Conservation (phyloP, 352 stramenopile genomes). For the Pythium myriotylum region DNA sequence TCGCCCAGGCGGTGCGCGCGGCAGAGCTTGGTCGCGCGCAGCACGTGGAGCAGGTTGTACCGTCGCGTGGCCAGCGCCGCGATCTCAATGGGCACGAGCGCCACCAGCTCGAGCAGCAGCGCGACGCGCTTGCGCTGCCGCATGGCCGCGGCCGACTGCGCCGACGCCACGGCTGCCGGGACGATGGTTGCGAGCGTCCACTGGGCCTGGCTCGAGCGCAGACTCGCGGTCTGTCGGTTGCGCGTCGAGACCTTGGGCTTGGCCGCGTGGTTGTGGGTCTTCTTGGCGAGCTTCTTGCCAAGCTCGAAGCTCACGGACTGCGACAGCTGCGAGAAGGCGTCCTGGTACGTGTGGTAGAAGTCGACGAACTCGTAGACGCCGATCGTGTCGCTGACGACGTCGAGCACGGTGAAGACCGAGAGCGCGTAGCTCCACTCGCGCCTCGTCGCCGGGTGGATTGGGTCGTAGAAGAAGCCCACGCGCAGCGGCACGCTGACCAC, state of each 20-base stretch:
- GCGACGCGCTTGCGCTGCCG: constrained; percentile 34
- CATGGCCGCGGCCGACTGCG: constrained; percentile 10
- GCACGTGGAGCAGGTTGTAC: constrained; percentile 63
- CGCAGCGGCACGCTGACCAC: constrained; percentile 61
- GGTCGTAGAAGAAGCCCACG: constrained; percentile 73
- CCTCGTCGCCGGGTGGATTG: constrained; percentile 27
- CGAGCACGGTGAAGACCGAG: constrained; percentile 38
- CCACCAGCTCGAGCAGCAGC: constrained; percentile 53
- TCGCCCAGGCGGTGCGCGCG: constrained; percentile 47
- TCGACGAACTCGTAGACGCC: constrained; percentile 45
- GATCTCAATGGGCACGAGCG: constrained; percentile 58
- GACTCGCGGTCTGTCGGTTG: constrained; percentile 26
- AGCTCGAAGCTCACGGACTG: constrained; percentile 45
- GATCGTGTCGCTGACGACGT: constrained; percentile 46
- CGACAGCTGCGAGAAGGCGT: constrained; percentile 42
- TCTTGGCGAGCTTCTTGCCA: constrained; percentile 50
- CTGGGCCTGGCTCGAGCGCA: constrained; percentile 29
- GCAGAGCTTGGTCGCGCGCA: constrained; percentile 62
- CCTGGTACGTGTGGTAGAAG: constrained; percentile 44
- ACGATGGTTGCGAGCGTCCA: constrained; percentile 57
- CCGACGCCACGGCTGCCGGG: constrained; percentile 15
- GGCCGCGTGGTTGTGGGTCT: constrained; percentile 23
- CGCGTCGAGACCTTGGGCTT: constrained; percentile 40
- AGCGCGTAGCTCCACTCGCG: constrained; percentile 46
- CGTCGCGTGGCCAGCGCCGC: constrained; percentile 36